A percentile compares a stretch with the other conserved stretches of the same genome.
phyloP scores from a whole-genome alignment of 2,329 filamentous ascomycete genomes.

The Penicillium nordicum region DNA sequence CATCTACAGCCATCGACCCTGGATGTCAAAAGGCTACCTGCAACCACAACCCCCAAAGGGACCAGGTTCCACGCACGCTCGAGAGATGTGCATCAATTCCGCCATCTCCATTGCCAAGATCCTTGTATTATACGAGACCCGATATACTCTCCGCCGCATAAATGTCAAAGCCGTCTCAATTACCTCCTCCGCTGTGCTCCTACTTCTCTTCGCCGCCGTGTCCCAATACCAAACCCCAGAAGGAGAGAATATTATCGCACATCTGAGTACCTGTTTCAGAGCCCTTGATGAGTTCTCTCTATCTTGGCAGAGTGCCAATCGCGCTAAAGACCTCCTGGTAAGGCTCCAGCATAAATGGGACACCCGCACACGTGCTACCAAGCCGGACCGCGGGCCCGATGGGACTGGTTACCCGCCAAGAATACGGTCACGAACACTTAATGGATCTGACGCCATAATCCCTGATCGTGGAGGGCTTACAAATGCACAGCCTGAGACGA shows the following conservation, averaged over 20 bases:
- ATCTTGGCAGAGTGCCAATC: constrained; percentile 14
- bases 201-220: constrained; percentile 17
- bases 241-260: constrained; percentile 3
- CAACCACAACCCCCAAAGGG: constrained; percentile 30
- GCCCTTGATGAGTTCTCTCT: constrained; percentile 17
- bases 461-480: background rate
- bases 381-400: background rate
- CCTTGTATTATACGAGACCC: constrained; percentile 11
- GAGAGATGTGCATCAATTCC: constrained; percentile 18
- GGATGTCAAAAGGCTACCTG: constrained; percentile 31
- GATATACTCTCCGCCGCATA: constrained; percentile 15
- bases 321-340: constrained; percentile 13
- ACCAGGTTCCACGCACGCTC: constrained; percentile 11
- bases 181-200: constrained; percentile 16
- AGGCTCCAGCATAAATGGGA: constrained; percentile 14
- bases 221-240: constrained; percentile 2
- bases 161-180: constrained; percentile 18
- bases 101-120: constrained; percentile 17
- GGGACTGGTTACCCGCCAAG: background rate
- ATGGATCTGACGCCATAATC: background rate
- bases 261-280: constrained; percentile 13
- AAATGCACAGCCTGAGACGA: background rate
- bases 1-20: constrained; percentile 37
- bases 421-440: background rate
- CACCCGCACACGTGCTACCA: background rate